These are phyloP conservation scores for Nakazawaea peltata DNA, from an alignment of 805 yeast genomes.

Conservation along the genomic window DNA sequence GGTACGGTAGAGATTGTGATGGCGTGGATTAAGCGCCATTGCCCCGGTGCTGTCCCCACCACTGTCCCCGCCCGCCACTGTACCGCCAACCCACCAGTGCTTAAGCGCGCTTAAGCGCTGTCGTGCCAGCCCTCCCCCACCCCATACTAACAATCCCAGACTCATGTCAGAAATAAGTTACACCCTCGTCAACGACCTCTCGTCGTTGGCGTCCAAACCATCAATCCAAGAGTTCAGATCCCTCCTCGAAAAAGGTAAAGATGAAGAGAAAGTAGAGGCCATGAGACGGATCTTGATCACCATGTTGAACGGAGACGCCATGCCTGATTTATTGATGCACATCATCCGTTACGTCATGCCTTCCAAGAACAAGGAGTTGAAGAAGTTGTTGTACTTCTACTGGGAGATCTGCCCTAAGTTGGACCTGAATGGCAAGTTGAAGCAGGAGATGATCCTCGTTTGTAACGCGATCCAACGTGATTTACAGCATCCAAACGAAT, in stretches of 20 bases:
- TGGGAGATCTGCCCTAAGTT: conserved; percentile 98
- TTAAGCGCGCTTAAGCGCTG: too few species aligned
- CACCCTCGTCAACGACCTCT: conserved; percentile 64
- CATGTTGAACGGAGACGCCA: conserved; percentile 86
- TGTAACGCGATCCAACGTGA: conserved; percentile 98
- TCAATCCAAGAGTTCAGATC: conserved; percentile 67
- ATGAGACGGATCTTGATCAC: conserved; percentile 83
- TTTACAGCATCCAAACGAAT: conserved; percentile 96
- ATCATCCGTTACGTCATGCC: conserved; percentile 98
- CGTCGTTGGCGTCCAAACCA: conserved; percentile 36
- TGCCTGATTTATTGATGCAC: conserved; percentile 93
- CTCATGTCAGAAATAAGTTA: conserved; percentile 42
- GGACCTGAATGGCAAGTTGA: conserved; percentile 81
- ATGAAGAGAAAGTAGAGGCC: conserved; percentile 78
- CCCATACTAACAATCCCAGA: not conserved
- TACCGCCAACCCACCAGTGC: too few species aligned
- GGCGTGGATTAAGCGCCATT: too few species aligned
- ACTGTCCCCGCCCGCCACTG: too few species aligned
- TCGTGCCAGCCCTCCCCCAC: too few species aligned
- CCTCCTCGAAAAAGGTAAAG: conserved; percentile 81
- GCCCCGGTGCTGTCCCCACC: too few species aligned
- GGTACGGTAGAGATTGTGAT: too few species aligned
- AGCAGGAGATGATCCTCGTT: conserved; percentile 97
- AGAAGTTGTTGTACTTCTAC: conserved; percentile 86
- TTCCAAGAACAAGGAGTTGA: conserved; percentile 80